Conservation (phyloP, 1,284 basidiomycete species). For the Hymenochaete sp. region DNA sequence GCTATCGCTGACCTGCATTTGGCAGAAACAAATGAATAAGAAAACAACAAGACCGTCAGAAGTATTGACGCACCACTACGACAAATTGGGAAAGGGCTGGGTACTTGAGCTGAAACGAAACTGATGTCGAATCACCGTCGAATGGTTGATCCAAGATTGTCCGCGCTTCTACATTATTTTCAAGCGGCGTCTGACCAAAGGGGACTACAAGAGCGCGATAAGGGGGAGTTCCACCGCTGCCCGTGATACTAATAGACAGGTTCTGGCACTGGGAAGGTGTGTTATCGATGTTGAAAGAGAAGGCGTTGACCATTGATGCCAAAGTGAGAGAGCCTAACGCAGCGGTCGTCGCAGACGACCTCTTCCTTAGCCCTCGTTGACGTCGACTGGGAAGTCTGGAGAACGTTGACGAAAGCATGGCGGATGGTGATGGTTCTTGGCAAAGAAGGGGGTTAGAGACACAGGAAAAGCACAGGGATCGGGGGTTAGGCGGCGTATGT, state of each 20-base stretch:
- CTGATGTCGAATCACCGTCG: constrained; percentile 30
- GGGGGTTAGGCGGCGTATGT: too few relatives aligned
- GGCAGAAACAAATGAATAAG: constrained; percentile 6
- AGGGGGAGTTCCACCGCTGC: constrained; percentile 47
- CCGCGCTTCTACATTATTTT: constrained; percentile 55
- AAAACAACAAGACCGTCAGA: constrained; percentile 1
- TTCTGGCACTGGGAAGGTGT: constrained; percentile 56
- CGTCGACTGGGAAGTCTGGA: too few relatives aligned
- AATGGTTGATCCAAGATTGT: constrained; percentile 51
- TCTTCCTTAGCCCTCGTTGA: too few relatives aligned
- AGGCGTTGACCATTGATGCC: constrained; percentile 32
- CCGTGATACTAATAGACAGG: constrained; percentile 46
- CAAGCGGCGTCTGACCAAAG: constrained; percentile 49
- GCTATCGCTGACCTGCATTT: constrained; percentile 55
- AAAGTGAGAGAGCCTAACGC: too few relatives aligned
- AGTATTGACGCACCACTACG: constrained; percentile 50
- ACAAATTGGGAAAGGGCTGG: constrained; percentile 64
- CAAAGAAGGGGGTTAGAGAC: too few relatives aligned
- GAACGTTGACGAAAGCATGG: too few relatives aligned
- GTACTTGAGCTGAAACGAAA: constrained; percentile 54
- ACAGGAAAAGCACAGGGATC: too few relatives aligned
- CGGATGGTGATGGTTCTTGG: too few relatives aligned
- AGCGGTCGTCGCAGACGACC: too few relatives aligned
- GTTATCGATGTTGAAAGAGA: constrained; percentile 50
- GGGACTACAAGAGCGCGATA: constrained; percentile 61